These are phyloP conservation scores for Akanthomyces muscarius DNA, from an alignment of 2,329 filamentous ascomycete species.

Conservation along the genomic window DNA sequence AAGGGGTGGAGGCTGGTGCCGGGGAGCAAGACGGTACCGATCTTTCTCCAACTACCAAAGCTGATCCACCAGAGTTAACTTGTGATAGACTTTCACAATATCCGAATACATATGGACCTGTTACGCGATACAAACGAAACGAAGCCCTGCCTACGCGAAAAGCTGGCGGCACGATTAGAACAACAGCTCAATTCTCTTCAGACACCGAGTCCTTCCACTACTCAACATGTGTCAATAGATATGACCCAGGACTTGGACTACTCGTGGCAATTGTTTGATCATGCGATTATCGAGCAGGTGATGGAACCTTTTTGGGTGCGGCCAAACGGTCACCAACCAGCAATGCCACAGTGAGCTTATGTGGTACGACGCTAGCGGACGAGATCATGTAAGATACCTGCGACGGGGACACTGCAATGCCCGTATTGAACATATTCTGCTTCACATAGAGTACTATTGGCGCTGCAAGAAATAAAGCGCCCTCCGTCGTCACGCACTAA, in stretches of 20 bases:
- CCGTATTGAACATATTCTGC: background rate
- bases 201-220: constrained; percentile 22
- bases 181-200: constrained; percentile 25
- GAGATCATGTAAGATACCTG: background rate
- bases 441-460: background rate
- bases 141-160: constrained; percentile 24
- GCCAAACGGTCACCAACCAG: background rate
- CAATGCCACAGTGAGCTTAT: background rate
- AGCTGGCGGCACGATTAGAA: constrained; percentile 26
- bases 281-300: constrained; percentile 18
- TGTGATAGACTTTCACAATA: constrained; percentile 25
- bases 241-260: constrained; percentile 20
- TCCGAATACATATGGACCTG: constrained; percentile 28
- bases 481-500: too few relatives aligned
- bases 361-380: background rate
- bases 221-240: constrained; percentile 18
- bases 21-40: constrained; percentile 35
- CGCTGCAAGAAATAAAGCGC: too few relatives aligned
- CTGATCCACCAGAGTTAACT: background rate
- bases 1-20: constrained; percentile 37
- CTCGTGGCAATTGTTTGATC: constrained; percentile 23
- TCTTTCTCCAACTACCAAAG: background rate
- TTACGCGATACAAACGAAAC: constrained; percentile 28
- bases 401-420: background rate
- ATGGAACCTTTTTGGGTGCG: constrained; percentile 18